Evolutionary conservation across 176 grass and related monocot genomes (phyloP).

Genomic region (Miscanthus lutarioriparius): DNA sequence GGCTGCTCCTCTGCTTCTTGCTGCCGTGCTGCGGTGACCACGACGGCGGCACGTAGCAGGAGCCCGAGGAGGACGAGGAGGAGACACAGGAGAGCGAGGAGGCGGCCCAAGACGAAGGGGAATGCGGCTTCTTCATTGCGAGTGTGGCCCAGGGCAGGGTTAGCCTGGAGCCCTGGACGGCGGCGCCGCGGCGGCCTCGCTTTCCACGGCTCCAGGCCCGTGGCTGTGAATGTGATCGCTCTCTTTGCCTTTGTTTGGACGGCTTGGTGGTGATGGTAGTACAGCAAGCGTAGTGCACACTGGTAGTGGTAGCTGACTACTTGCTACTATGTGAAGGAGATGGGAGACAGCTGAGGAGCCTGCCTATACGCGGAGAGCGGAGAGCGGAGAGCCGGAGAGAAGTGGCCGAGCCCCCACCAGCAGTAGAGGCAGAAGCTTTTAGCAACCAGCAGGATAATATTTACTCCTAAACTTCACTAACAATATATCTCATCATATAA

Average conservation of each 20-base stretch:
- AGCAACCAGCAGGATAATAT: too few relatives aligned
- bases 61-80: slow-evolving; percentile 27
- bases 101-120: slow-evolving; percentile 16
- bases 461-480: too few relatives aligned
- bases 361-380: too few relatives aligned
- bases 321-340: not conserved
- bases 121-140: slow-evolving; percentile 31
- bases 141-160: not conserved
- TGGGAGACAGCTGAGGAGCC: too few relatives aligned
- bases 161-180: not conserved
- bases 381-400: too few relatives aligned
- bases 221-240: not conserved
- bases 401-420: too few relatives aligned
- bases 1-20: slow-evolving; percentile 33
- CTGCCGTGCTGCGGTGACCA: not conserved
- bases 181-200: not conserved
- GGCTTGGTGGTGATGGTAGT: not conserved
- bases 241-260: not conserved
- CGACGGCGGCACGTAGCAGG: slow-evolving; percentile 33
- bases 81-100: not conserved
- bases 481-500: too few relatives aligned
- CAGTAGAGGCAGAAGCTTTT: too few relatives aligned
- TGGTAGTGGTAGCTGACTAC: not conserved
- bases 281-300: not conserved
- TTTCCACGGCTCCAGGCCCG: not conserved